Evolutionary conservation across 164 flowering plant species (phyloP).

Genomic region (Cinnamomum chago): DNA sequence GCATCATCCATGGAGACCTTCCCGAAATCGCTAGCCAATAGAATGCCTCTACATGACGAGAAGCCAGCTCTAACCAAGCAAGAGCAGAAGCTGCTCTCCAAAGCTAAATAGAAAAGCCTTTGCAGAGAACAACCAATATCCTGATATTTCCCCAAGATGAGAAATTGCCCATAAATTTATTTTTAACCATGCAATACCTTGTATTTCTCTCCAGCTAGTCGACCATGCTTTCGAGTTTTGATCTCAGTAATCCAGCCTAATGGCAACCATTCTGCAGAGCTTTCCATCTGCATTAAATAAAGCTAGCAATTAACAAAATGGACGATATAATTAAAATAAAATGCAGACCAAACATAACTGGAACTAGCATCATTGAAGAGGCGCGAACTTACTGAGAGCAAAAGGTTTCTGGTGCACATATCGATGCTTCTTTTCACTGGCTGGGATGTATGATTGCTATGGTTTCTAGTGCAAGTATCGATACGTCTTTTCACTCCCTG

Average conservation of each 20-base stretch:
- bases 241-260: conserved; percentile 39
- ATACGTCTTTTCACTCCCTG: not conserved
- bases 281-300: conserved; percentile 6
- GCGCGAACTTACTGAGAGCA: conserved; percentile 21
- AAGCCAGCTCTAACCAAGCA: no score
- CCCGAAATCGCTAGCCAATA: no score
- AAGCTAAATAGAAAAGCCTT: no score
- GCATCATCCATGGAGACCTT: no score
- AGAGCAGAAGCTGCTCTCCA: no score
- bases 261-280: conserved; percentile 40
- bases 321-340: not conserved
- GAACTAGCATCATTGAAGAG: not conserved
- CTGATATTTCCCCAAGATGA: no score
- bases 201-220: conserved; percentile 17
- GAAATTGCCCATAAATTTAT: no score
- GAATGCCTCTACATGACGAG: no score
- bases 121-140: no score
- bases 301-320: conserved; percentile 12
- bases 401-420: conserved; percentile 9
- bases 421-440: not conserved
- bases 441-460: not conserved
- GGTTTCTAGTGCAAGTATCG: conserved; percentile 9
- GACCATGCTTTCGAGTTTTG: conserved; percentile 30
- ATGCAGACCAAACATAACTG: not conserved
- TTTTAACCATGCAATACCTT: conserved; percentile 26